Percentiles rank a stretch among this genome's conserved stretches.
phyloP scores from a whole-genome alignment of 768 basidiomycete genomes.

The Russula ochroleuca region DNA sequence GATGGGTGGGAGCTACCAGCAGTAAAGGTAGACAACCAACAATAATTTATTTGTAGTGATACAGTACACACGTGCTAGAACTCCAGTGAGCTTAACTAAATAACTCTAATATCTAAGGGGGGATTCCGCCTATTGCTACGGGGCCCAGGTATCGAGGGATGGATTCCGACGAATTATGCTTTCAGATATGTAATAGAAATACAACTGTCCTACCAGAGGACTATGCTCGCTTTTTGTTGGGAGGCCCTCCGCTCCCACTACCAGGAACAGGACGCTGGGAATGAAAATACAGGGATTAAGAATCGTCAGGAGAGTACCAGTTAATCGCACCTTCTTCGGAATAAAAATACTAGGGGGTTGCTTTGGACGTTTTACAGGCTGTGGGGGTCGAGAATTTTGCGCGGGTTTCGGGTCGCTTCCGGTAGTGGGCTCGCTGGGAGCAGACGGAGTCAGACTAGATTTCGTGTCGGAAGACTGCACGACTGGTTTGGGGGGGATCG shows the following conservation, averaged over 20 bases:
- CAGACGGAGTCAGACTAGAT: not conserved
- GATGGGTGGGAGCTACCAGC: constrained; percentile 86
- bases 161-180: not conserved
- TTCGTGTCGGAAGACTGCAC: constrained; percentile 5
- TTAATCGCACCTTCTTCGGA: constrained; percentile 28
- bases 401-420: too few species aligned
- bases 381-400: constrained; percentile 6
- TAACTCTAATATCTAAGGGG: constrained; percentile 1
- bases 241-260: constrained; percentile 1
- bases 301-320: constrained; percentile 13
- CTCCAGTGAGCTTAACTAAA: not conserved
- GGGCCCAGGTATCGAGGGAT: not conserved
- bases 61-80: constrained; percentile 14
- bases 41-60: constrained; percentile 21
- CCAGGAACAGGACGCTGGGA: constrained; percentile 15
- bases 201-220: too few species aligned
- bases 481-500: not conserved
- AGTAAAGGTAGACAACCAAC: constrained; percentile 35
- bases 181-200: not conserved
- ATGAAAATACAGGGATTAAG: constrained; percentile 19
- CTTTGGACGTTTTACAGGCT: constrained; percentile 13
- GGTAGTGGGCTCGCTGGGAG: constrained; percentile 1
- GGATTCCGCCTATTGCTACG: not conserved
- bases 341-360: constrained; percentile 28
- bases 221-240: constrained; percentile 18